A percentile compares a stretch with the other conserved stretches of the same genome.
phyloP scores from a whole-genome alignment of 495 filamentous ascomycete species.

The Jackrogersella minutella region DNA sequence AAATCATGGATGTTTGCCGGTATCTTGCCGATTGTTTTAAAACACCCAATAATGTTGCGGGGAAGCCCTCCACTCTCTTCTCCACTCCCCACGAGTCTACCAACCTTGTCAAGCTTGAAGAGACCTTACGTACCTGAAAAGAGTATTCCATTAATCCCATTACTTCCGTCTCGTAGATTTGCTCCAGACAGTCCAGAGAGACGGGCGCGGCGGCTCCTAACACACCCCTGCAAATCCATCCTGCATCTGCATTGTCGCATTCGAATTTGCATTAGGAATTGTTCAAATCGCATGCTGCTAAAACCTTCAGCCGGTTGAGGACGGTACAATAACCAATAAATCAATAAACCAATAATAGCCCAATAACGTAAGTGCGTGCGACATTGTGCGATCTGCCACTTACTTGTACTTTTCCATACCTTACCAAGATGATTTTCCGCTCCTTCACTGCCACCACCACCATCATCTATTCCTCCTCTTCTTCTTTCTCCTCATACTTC shows the following conservation, averaged over 20 bases:
- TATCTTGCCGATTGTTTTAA: constrained; percentile 24
- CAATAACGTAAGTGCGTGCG: no score
- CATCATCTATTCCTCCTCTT: constrained; percentile 8
- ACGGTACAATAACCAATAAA: constrained; percentile 29
- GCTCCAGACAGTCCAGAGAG: constrained; percentile 21
- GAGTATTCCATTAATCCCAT: neutral
- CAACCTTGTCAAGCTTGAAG: neutral
- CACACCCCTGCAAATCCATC: constrained; percentile 19
- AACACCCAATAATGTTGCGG: neutral
- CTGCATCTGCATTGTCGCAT: constrained; percentile 18
- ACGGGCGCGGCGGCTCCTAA: constrained; percentile 32
- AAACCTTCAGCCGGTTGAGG: constrained; percentile 32
- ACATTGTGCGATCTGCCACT: constrained; percentile 32
- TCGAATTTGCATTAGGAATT: constrained; percentile 9
- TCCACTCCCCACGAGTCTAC: constrained; percentile 35
- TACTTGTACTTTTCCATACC: constrained; percentile 2
- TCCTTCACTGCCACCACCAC: constrained; percentile 28
- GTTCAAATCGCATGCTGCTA: constrained; percentile 27
- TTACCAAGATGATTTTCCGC: constrained; percentile 31
- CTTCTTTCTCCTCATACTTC: constrained; percentile 17
- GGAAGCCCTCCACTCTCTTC: constrained; percentile 19
- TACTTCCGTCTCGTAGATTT: neutral
- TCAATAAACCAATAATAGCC: no score
- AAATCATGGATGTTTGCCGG: constrained; percentile 9
- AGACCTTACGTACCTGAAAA: constrained; percentile 8